These are phyloP conservation scores for Aquanectria penicillioides DNA, from an alignment of 2,329 filamentous ascomycete species.

Conservation along the genomic window DNA sequence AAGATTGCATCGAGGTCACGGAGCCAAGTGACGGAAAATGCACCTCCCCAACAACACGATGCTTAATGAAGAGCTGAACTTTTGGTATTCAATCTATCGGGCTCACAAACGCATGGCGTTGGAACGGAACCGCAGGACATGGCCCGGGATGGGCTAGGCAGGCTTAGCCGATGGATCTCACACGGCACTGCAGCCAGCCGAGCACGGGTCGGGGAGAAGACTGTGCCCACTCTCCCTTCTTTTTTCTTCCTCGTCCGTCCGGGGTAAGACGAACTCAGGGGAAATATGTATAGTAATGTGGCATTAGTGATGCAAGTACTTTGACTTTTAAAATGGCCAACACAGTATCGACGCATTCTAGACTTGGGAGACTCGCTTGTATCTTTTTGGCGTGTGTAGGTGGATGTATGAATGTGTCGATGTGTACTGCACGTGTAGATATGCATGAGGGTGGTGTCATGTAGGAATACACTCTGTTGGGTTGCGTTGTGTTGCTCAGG, in stretches of 20 bases:
- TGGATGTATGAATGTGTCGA: background rate
- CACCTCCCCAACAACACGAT: no score
- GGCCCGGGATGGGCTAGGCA: no score
- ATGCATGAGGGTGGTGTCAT: slow-evolving; percentile 7
- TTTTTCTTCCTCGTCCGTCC: background rate
- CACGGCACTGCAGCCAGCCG: slow-evolving; percentile 11
- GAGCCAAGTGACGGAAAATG: no score
- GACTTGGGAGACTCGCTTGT: background rate
- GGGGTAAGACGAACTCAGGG: background rate
- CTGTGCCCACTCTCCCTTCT: slow-evolving; percentile 10
- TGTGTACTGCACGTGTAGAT: background rate
- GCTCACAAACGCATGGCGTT: no score
- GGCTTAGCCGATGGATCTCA: no score
- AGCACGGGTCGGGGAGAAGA: slow-evolving; percentile 8
- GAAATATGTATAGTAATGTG: background rate
- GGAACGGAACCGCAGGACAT: no score
- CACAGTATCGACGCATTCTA: background rate
- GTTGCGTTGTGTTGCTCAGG: background rate
- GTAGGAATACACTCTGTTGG: background rate
- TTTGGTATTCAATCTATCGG: no score
- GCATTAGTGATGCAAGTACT: background rate
- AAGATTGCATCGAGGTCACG: no score
- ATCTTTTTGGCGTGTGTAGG: background rate
- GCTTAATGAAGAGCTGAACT: no score
- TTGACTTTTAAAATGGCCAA: background rate